These are phyloP conservation scores for Fragosphaeria purpurea DNA, from an alignment of 2,329 filamentous ascomycete species.

Conservation along the genomic window DNA sequence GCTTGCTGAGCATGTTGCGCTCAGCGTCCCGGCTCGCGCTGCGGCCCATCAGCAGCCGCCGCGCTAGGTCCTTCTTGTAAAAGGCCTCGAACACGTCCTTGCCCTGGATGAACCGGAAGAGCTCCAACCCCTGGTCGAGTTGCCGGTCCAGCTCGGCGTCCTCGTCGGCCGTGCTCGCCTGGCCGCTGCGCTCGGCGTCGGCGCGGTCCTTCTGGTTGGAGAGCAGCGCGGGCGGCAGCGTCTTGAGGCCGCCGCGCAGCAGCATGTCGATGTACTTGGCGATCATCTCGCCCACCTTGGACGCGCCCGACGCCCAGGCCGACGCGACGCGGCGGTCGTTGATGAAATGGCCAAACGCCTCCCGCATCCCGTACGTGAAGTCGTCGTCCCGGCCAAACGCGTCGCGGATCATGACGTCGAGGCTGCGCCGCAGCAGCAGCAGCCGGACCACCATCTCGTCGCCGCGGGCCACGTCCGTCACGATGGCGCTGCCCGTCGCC, in stretches of 20 bases:
- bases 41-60: slow-evolving; percentile 78
- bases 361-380: slow-evolving; percentile 67
- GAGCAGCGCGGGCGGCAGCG: slow-evolving; percentile 59
- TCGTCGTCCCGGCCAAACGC: slow-evolving; percentile 70
- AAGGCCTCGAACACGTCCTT: slow-evolving; percentile 98
- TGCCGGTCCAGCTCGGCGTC: slow-evolving; percentile 87
- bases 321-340: slow-evolving; percentile 64
- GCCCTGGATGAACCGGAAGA: slow-evolving; percentile 94
- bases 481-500: slow-evolving; percentile 62
- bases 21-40: slow-evolving; percentile 94
- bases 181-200: slow-evolving; percentile 49
- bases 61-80: slow-evolving; percentile 94
- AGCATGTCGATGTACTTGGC: slow-evolving; percentile 92
- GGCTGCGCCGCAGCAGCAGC: slow-evolving; percentile 65
- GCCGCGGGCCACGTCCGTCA: slow-evolving; percentile 67
- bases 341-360: slow-evolving; percentile 83
- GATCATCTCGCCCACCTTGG: slow-evolving; percentile 97
- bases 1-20: slow-evolving; percentile 82
- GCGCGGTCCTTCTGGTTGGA: slow-evolving; percentile 50
- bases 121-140: slow-evolving; percentile 81
- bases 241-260: slow-evolving; percentile 77
- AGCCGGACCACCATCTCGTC: slow-evolving; percentile 81
- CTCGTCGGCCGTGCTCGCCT: slow-evolving; percentile 67
- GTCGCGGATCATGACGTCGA: slow-evolving; percentile 67
- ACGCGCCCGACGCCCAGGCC: slow-evolving; percentile 71